These are phyloP conservation scores for Liquidambar formosana DNA, from an alignment of 164 flowering plant species.

Conservation along the genomic window DNA sequence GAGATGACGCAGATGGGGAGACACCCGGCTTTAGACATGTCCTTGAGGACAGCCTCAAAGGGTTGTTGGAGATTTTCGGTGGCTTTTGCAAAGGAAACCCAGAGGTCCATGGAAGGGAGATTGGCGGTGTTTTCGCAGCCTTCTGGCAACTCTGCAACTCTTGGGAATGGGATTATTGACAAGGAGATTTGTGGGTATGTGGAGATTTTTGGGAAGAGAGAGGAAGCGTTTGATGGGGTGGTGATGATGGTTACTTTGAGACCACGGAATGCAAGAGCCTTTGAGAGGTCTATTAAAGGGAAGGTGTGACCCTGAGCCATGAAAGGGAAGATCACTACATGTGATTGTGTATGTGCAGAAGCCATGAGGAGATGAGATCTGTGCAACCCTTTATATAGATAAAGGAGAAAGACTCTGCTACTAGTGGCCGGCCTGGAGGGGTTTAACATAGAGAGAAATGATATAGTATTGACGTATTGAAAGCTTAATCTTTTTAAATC, in stretches of 20 bases:
- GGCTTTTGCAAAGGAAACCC: conserved; percentile 17
- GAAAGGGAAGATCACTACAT: conserved; percentile 1
- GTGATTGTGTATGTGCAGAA: too few species aligned
- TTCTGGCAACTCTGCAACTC: conserved; percentile 17
- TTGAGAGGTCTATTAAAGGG: conserved; percentile 1
- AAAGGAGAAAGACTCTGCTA: too few species aligned
- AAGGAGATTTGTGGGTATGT: conserved; percentile 10
- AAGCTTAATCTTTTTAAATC: too few species aligned
- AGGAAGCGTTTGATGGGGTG: conserved; percentile 3
- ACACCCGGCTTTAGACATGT: conserved; percentile 14
- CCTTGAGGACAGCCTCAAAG: conserved; percentile 16
- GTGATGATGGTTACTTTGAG: conserved; percentile 9
- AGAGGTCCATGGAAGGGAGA: conserved; percentile 29
- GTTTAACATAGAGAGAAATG: too few species aligned
- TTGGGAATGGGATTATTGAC: conserved; percentile 32
- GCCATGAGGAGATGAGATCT: too few species aligned
- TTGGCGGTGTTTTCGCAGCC: conserved; percentile 37
- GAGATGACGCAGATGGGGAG: conserved; percentile 42
- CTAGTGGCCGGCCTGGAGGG: too few species aligned
- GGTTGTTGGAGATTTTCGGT: conserved; percentile 26
- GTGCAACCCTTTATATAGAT: too few species aligned
- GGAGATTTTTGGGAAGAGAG: not conserved
- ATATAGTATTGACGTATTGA: too few species aligned
- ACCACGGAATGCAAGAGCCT: not conserved
- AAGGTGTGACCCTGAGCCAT: conserved; percentile 7